phyloP scores from a whole-genome alignment of 306 rosid genomes.

The Abrus pulchellus region DNA sequence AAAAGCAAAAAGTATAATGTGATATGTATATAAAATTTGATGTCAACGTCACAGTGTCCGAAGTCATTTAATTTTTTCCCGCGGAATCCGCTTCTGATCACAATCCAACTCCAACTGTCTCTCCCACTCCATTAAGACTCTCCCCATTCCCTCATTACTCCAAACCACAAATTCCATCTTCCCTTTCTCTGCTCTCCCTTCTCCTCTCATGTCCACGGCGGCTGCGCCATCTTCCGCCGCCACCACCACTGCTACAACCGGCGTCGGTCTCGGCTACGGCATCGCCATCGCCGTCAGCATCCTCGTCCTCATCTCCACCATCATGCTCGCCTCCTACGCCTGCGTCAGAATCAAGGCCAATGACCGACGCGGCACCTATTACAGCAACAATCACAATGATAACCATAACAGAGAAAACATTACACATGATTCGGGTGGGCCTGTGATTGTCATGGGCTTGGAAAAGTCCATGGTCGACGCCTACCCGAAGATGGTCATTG shows the following conservation, averaged over 20 bases:
- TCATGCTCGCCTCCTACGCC: slow-evolving; percentile 74
- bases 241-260: slow-evolving; percentile 44
- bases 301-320: slow-evolving; percentile 74
- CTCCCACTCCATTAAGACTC: slow-evolving; percentile 28
- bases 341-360: slow-evolving; percentile 63
- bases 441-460: slow-evolving; percentile 56
- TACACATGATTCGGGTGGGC: not conserved
- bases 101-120: slow-evolving; percentile 48
- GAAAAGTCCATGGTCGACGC: slow-evolving; percentile 59
- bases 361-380: not conserved
- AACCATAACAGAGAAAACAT: not conserved
- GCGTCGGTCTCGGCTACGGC: slow-evolving; percentile 75
- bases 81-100: slow-evolving; percentile 52
- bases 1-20: too few species aligned
- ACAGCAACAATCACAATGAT: too few species aligned
- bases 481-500: slow-evolving; percentile 64
- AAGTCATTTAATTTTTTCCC: slow-evolving; percentile 62
- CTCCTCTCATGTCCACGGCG: slow-evolving; percentile 56
- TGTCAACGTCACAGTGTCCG: slow-evolving; percentile 42
- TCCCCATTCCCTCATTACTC: not conserved
- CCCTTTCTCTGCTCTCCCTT: not conserved
- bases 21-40: not conserved
- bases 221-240: slow-evolving; percentile 53
- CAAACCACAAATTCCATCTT: not conserved
- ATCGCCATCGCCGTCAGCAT: slow-evolving; percentile 77